Evolutionary conservation across 2,329 filamentous ascomycete genomes (phyloP).

Genomic region (Fusarium nematophilum): DNA sequence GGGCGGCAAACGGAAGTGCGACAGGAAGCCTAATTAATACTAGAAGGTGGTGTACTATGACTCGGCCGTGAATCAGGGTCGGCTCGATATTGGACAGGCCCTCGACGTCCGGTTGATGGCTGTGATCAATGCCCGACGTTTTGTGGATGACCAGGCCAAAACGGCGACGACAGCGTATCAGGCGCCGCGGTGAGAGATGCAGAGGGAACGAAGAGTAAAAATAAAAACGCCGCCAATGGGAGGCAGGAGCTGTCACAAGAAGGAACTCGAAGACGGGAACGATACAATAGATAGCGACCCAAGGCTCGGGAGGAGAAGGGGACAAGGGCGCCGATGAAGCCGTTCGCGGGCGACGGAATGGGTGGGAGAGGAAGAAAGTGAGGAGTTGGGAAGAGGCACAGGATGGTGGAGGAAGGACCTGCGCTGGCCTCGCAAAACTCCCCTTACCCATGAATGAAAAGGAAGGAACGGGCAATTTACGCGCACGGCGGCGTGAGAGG

Average conservation of each 20-base stretch:
- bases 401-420: constrained; percentile 55
- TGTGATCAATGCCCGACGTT: constrained; percentile 18
- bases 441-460: constrained; percentile 56
- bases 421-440: constrained; percentile 53
- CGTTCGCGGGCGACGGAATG: constrained; percentile 47
- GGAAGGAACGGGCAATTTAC: constrained; percentile 52
- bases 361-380: constrained; percentile 51
- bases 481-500: constrained; percentile 42
- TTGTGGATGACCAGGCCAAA: constrained; percentile 23
- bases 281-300: constrained; percentile 19
- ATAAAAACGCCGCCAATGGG: constrained; percentile 28
- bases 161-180: constrained; percentile 21
- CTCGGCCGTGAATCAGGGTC: constrained; percentile 32
- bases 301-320: constrained; percentile 30
- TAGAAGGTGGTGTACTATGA: not conserved
- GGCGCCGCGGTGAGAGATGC: constrained; percentile 18
- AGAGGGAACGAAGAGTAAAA: not conserved
- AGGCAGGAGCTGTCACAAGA: constrained; percentile 13
- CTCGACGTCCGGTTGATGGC: constrained; percentile 24
- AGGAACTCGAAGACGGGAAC: constrained; percentile 18
- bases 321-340: constrained; percentile 44
- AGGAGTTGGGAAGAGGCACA: constrained; percentile 54
- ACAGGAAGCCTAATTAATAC: constrained; percentile 25
- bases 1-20: constrained; percentile 21
- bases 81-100: constrained; percentile 4